phyloP scores from a whole-genome alignment of 371 early-diverging fungal species.

The Mucor saturninus region DNA sequence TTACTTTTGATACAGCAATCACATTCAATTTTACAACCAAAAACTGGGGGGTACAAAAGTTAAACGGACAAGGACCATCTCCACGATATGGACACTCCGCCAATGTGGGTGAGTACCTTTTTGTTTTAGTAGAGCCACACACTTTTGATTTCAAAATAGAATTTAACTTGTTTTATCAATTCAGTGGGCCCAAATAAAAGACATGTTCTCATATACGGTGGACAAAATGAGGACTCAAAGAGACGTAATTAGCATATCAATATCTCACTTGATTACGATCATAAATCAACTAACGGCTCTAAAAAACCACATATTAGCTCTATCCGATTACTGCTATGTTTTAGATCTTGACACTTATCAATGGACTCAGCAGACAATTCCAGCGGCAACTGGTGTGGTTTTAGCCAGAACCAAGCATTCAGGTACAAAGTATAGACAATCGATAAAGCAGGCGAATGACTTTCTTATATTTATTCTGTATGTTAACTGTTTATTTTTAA shows the following conservation, averaged over 20 bases:
- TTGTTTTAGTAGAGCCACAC: too few species aligned
- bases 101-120: not conserved
- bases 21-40: not conserved
- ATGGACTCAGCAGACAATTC: not conserved
- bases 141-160: not conserved
- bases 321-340: not conserved
- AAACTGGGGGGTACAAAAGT: not conserved
- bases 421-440: not conserved
- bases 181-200: too few species aligned
- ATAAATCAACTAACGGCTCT: too few species aligned
- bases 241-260: not conserved
- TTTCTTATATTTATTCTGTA: too few species aligned
- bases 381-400: not conserved
- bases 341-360: not conserved
- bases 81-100: not conserved
- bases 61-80: not conserved
- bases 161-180: too few species aligned
- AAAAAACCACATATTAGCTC: not conserved
- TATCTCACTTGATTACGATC: too few species aligned
- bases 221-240: not conserved
- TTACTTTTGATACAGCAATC: not conserved
- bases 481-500: too few species aligned
- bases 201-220: too few species aligned
- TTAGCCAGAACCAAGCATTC: not conserved
- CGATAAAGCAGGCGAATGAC: too few species aligned